phyloP scores from a whole-genome alignment of 2,329 filamentous ascomycete species.

The Colletotrichum tofieldiae region DNA sequence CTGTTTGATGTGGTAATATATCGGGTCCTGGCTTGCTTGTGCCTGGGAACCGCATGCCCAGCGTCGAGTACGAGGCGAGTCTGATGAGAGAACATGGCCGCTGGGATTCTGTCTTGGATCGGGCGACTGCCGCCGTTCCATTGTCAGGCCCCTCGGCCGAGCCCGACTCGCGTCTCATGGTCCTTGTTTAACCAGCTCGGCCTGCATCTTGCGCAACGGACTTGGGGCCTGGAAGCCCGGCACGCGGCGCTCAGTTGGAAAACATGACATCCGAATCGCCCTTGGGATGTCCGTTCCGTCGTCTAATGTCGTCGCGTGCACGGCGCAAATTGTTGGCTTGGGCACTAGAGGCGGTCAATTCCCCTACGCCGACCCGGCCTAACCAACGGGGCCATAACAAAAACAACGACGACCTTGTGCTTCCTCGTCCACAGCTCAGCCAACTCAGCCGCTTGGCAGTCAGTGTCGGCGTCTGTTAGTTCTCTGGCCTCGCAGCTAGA shows the following conservation, averaged over 20 bases:
- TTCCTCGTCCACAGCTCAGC: neutral
- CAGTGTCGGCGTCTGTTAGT: slow-evolving; percentile 6
- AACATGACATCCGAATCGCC: slow-evolving; percentile 12
- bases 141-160: slow-evolving; percentile 16
- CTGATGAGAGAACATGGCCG: slow-evolving; percentile 5
- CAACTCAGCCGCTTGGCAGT: neutral
- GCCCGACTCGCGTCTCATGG: neutral
- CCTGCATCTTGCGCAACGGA: slow-evolving; percentile 12
- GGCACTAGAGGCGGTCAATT: slow-evolving; percentile 38
- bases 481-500: slow-evolving; percentile 15
- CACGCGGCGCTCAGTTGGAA: slow-evolving; percentile 25
- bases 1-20: slow-evolving; percentile 20
- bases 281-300: slow-evolving; percentile 17
- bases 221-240: slow-evolving; percentile 13
- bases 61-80: slow-evolving; percentile 31
- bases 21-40: neutral
- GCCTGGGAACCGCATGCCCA: slow-evolving; percentile 17
- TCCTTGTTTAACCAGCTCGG: neutral
- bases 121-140: slow-evolving; percentile 11
- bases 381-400: slow-evolving; percentile 13
- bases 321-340: slow-evolving; percentile 39
- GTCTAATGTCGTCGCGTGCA: slow-evolving; percentile 29
- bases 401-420: slow-evolving; percentile 16
- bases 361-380: slow-evolving; percentile 11
- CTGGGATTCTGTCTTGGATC: slow-evolving; percentile 8